Conservation (phyloP, 345 rosid species). For the Acer negundo region DNA sequence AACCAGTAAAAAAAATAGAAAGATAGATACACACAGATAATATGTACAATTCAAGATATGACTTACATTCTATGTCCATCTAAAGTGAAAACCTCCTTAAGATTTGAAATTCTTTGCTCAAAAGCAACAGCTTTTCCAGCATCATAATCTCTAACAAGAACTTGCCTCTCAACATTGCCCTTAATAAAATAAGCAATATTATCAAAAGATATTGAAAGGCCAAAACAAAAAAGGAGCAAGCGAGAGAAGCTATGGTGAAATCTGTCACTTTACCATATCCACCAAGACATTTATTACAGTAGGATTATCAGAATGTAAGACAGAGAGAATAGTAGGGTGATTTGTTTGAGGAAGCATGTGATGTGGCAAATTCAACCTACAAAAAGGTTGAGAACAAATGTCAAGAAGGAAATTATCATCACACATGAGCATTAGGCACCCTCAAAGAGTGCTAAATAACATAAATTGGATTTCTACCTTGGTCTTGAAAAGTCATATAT, state of each 20-base stretch:
- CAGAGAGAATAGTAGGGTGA: constrained; percentile 79
- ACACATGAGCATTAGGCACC: constrained; percentile 9
- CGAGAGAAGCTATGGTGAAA: background rate
- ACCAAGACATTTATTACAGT: constrained; percentile 89
- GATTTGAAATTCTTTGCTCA: constrained; percentile 65
- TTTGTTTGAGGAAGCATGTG: constrained; percentile 83
- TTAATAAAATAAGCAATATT: constrained; percentile 30
- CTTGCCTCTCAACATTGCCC: constrained; percentile 87
- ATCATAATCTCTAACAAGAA: constrained; percentile 88
- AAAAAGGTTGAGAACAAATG: constrained; percentile 23
- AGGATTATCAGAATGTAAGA: constrained; percentile 65
- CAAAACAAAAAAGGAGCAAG: background rate
- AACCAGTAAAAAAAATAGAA: background rate
- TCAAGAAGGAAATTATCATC: constrained; percentile 14
- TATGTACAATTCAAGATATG: constrained; percentile 7
- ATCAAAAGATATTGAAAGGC: constrained; percentile 6
- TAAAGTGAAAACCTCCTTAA: constrained; percentile 82
- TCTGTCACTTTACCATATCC: constrained; percentile 64
- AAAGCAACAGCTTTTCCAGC: constrained; percentile 81
- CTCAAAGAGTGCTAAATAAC: background rate
- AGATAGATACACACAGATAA: background rate
- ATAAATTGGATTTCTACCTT: constrained; percentile 44
- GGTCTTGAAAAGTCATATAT: constrained; percentile 89
- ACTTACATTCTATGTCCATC: constrained; percentile 90
- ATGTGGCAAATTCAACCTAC: constrained; percentile 73